Percentiles rank a stretch among this genome's conserved stretches.
Conservation (phyloP, 805 yeast genomes). For the Hanseniaspora thailandica region DNA sequence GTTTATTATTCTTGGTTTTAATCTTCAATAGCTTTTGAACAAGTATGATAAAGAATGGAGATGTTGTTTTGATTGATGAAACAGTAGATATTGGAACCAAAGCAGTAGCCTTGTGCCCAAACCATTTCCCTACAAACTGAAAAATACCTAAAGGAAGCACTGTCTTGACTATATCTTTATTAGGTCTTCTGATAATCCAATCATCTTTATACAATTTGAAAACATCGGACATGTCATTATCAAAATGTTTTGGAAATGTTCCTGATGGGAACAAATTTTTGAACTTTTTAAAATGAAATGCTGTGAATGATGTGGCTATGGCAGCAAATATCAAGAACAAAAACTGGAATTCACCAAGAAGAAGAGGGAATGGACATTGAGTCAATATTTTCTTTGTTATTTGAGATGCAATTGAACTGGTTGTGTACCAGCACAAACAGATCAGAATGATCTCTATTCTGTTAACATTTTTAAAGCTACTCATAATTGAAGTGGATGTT, state of each 20-base stretch:
- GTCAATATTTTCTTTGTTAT: slow-evolving; percentile 45
- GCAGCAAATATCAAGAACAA: slow-evolving; percentile 39
- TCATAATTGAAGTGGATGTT: not conserved
- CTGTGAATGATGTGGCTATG: slow-evolving; percentile 29
- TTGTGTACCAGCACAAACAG: slow-evolving; percentile 50
- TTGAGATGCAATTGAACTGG: slow-evolving; percentile 55
- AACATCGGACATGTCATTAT: slow-evolving; percentile 15
- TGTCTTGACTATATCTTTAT: slow-evolving; percentile 34
- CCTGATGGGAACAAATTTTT: slow-evolving; percentile 40
- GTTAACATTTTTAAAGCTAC: not conserved
- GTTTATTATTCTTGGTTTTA: slow-evolving; percentile 15
- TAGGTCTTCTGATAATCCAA: slow-evolving; percentile 25
- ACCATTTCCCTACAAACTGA: slow-evolving; percentile 53
- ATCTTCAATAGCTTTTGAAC: slow-evolving; percentile 32
- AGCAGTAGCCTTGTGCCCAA: slow-evolving; percentile 53
- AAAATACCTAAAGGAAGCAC: slow-evolving; percentile 55
- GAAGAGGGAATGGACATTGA: slow-evolving; percentile 48
- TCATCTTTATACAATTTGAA: slow-evolving; percentile 21
- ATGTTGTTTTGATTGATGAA: slow-evolving; percentile 55
- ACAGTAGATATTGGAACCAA: slow-evolving; percentile 57
- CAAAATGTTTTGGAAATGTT: slow-evolving; percentile 36
- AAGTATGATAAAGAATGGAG: slow-evolving; percentile 49
- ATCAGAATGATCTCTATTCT: slow-evolving; percentile 28
- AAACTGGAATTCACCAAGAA: slow-evolving; percentile 55
- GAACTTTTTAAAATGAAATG: slow-evolving; percentile 27